Evolutionary conservation across 176 grass and related monocot species (phyloP).

Genomic region (Triticum timopheevii): DNA sequence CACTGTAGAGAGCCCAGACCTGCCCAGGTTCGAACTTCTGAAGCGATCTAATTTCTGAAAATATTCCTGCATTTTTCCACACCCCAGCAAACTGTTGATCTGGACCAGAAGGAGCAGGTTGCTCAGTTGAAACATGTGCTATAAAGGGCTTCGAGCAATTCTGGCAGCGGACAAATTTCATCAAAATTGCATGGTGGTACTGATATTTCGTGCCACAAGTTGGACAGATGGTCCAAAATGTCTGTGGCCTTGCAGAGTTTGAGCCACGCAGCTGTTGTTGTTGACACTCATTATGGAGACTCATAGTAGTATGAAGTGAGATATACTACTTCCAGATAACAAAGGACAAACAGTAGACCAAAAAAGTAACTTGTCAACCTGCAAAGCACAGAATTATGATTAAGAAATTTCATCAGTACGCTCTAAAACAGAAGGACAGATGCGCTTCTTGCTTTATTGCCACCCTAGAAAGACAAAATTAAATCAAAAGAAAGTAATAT

Average conservation of each 20-base stretch:
- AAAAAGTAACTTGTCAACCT: conserved; percentile 12
- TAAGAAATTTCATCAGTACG: background rate
- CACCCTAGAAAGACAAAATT: no score
- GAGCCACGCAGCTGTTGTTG: background rate
- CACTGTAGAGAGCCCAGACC: conserved; percentile 82
- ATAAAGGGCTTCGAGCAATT: conserved; percentile 82
- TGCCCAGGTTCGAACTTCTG: conserved; percentile 53
- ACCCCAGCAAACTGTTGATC: conserved; percentile 31
- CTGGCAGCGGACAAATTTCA: conserved; percentile 73
- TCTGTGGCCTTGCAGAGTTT: conserved; percentile 30
- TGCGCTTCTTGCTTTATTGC: background rate
- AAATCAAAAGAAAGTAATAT: no score
- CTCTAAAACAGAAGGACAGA: background rate
- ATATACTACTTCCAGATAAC: conserved; percentile 6
- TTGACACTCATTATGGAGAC: background rate
- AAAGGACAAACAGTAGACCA: background rate
- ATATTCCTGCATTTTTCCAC: conserved; percentile 34
- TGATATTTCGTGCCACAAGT: conserved; percentile 82
- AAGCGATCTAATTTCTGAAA: conserved; percentile 48
- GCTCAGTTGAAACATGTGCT: conserved; percentile 56
- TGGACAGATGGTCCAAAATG: conserved; percentile 86
- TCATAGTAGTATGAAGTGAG: conserved; percentile 20
- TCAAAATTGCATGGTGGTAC: conserved; percentile 61
- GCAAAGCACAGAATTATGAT: background rate
- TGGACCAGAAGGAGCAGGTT: conserved; percentile 34